These are phyloP conservation scores for Neltuma alba DNA, from an alignment of 306 rosid genomes.

Conservation along the genomic window DNA sequence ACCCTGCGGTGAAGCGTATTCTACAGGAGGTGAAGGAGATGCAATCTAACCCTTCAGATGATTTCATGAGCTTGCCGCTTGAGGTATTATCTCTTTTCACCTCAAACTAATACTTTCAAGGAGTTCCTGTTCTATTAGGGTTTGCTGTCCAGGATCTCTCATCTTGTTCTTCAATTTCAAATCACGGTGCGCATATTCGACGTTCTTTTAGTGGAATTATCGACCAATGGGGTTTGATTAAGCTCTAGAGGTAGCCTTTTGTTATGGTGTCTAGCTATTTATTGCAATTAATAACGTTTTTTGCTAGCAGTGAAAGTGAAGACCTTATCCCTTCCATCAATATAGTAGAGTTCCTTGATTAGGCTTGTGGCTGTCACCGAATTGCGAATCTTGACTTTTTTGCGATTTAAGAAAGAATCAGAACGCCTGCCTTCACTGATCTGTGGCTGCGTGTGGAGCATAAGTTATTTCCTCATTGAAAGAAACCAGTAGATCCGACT, in stretches of 20 bases:
- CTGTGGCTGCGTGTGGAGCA: not conserved
- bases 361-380: not conserved
- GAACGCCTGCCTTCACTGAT: not conserved
- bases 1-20: conserved; percentile 93
- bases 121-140: conserved; percentile 26
- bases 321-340: not conserved
- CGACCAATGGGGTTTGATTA: not conserved
- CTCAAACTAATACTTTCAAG: not conserved
- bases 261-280: not conserved
- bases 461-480: not conserved
- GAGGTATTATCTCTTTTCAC: conserved; percentile 55
- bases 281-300: not conserved
- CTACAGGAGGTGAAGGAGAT: conserved; percentile 94
- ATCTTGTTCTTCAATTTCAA: not conserved
- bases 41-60: conserved; percentile 92
- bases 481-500: not conserved
- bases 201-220: not conserved
- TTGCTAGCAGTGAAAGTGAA: not conserved
- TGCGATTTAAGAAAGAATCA: not conserved
- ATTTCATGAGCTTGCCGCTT: conserved; percentile 95
- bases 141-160: conserved; percentile 6
- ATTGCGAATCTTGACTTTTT: not conserved
- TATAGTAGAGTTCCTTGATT: conserved; percentile 3
- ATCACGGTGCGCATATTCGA: not conserved
- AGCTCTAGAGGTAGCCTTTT: not conserved